Percentiles rank a stretch among this genome's conserved stretches.
These are phyloP conservation scores for Phaeosphaeriaceae sp. DNA, from an alignment of 2,329 filamentous ascomycete genomes.

Conservation along the genomic window DNA sequence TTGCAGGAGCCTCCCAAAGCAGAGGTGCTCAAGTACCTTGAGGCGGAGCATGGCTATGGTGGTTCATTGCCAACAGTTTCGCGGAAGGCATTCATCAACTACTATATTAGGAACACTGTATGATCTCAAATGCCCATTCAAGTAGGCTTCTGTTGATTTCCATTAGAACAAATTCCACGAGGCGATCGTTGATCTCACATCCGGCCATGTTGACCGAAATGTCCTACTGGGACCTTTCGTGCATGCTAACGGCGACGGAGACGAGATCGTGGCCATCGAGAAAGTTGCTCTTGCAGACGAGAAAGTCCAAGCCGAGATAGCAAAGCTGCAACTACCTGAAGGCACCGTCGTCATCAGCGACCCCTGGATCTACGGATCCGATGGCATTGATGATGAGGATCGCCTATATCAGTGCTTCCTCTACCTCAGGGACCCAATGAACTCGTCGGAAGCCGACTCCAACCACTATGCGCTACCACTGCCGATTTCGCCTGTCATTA, in stretches of 20 bases:
- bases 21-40: conserved; percentile 65
- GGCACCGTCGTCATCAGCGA: conserved; percentile 65
- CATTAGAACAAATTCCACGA: conserved; percentile 68
- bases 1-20: conserved; percentile 70
- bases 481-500: conserved; percentile 72
- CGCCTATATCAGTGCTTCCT: conserved; percentile 69
- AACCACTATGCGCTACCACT: conserved; percentile 74
- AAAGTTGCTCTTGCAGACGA: conserved; percentile 63
- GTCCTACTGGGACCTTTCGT: conserved; percentile 64
- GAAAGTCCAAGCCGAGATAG: conserved; percentile 64
- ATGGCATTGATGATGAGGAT: conserved; percentile 57
- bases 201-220: conserved; percentile 62
- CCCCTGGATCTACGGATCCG: conserved; percentile 73
- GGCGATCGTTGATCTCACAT: conserved; percentile 63
- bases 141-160: conserved; percentile 4
- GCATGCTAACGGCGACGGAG: conserved; percentile 65
- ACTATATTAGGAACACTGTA: conserved; percentile 67
- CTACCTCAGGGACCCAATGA: conserved; percentile 69
- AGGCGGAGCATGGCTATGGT: conserved; percentile 64
- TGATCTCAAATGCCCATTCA: conserved; percentile 34
- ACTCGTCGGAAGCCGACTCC: conserved; percentile 66
- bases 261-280: conserved; percentile 67
- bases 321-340: conserved; percentile 65
- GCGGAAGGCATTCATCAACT: conserved; percentile 63
- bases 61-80: conserved; percentile 59